Base-by-base conservation (phyloP, 768 basidiomycete species). In the Boletus tylopilopsis region DNA sequence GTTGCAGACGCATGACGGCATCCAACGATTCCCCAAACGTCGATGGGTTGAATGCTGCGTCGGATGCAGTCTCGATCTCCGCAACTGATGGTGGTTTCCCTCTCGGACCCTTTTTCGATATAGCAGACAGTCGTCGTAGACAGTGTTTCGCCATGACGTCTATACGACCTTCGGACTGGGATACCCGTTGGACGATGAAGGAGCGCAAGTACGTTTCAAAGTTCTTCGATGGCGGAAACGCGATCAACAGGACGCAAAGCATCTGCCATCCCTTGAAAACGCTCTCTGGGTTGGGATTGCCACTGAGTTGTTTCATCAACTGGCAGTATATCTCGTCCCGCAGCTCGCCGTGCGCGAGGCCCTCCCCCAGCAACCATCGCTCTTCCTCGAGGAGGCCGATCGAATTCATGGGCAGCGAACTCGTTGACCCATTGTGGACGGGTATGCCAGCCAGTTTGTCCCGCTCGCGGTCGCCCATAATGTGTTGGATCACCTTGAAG, bases 261-360 rank as follows among this genome's bases (percentile, higher is more conserved):
- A 96, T 73, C 62, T 96, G 94, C 88, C 93, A 96, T 22, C 94
- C 94, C 62, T 85, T 87, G 72, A 96, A 92, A 27, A 82, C 64
- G 61, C 90, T 87, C 62, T 93, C 89, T 84, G 84, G 72, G 66
- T 77, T 84, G 10, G 90, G 83, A 65, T 96, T 96, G 36, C 77
- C 77, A 1, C 81, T 90, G 13, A 95, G 72, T 68, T 96, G 94
- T 64, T 96, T 96, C 81, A 94, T 85, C 22, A 90, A 57, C 58
- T 96, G 94, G 61, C 90, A 94, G 58, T 90, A 97, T 42, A 94
- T 85, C 69, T 96, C 94, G 67, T 97, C 94, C 53, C 94, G 73
- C 59, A 96, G 73, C 69, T 95, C 92, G 11, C 86, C 84, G 49
- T 92, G 82, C 3, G 77, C 66, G 32, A 96, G 74, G 3, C 90